Evolutionary conservation across 2,329 filamentous ascomycete species (phyloP).

Genomic region (Dactylellina sp.): DNA sequence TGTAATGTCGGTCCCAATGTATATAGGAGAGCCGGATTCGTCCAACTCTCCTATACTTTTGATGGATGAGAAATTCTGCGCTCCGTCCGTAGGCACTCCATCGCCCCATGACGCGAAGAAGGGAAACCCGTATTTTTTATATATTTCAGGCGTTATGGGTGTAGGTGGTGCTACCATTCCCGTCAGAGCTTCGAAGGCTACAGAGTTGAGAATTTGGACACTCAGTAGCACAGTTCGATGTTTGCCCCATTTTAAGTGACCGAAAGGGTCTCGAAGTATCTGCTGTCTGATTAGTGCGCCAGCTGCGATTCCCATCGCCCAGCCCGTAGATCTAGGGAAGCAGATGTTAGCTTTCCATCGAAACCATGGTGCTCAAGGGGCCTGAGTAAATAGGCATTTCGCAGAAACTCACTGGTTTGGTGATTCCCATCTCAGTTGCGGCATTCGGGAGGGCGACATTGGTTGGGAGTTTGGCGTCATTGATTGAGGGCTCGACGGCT

Average conservation of each 20-base stretch:
- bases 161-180: constrained; percentile 62
- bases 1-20: constrained; percentile 18
- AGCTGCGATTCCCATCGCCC: constrained; percentile 63
- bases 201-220: constrained; percentile 64
- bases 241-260: constrained; percentile 2
- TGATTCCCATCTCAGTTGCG: background rate
- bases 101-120: constrained; percentile 63
- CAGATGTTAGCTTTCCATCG: background rate
- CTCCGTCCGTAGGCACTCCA: constrained; percentile 57
- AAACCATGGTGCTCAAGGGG: background rate
- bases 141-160: constrained; percentile 63
- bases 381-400: background rate
- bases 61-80: constrained; percentile 18
- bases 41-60: constrained; percentile 43
- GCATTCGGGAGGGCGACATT: background rate
- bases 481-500: no score
- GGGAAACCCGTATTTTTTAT: constrained; percentile 62
- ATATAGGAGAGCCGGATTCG: constrained; percentile 2
- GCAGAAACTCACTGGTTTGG: background rate
- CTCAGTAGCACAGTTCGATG: constrained; percentile 61
- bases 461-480: no score
- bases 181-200: constrained; percentile 63
- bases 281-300: constrained; percentile 65
- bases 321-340: background rate
- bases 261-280: constrained; percentile 62